Evolutionary conservation across 306 rosid genomes (phyloP), one percentile per base, ranked within the genome.

Genomic region (Cercis canadensis): DNA sequence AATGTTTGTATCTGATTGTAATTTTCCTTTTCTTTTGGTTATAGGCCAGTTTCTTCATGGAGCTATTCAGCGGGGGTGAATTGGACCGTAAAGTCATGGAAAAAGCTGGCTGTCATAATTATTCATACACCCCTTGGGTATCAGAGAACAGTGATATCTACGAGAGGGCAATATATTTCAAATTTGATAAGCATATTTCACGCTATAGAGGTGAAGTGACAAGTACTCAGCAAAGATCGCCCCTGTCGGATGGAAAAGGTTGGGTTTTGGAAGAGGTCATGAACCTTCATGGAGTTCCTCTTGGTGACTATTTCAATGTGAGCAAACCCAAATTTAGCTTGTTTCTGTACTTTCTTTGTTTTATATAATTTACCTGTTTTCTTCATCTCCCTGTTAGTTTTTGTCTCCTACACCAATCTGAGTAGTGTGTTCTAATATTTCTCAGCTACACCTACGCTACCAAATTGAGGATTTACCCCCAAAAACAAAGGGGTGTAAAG

Each of bases 101-200:
- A 82, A 91, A 85, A 63, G 86, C 92, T 43, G 96, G 97, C 29
- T 89, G 87, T 76, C 72, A 78, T 55, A 65, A 82, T 85, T 95
- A 95, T 77, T 87, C 96, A 55, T 62, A 31, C 73, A 91, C 96
- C 56, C 92, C 96, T 65, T 95, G 97, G 99, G 97, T 89, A 75
- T 84, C 87, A 4, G 99, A 95, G 84, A 87, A 87, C 49, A 86
- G 67, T 2, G 81, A 80, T 67, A 78, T 75, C 46, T 69, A 52
- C 58, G 96, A 84, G 86, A 91, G 97, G 82, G 92, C 92, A 57
- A 61, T 89, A 17, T 85, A 86, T 85, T 95, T 83, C 86, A 82
- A 79, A 67, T 85, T 83, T 75, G 92, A 87, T 65, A 95, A 89
- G 66, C 83, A 81, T 41, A 81, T 89, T 76, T 81, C 95, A 56